Evolutionary conservation across 2,329 filamentous ascomycete species (phyloP).

Genomic region (Colletotrichum sp.): DNA sequence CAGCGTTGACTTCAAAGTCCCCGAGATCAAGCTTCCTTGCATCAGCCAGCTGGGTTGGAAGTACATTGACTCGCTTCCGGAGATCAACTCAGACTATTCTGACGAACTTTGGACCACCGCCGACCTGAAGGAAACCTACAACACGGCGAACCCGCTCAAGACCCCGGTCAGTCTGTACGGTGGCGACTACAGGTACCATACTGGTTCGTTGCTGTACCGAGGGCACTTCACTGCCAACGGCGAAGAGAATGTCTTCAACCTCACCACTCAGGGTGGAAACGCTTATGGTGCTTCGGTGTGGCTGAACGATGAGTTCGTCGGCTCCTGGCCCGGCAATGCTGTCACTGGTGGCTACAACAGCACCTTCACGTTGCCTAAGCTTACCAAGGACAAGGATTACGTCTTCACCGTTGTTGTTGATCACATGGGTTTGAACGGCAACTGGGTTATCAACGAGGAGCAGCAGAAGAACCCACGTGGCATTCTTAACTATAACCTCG

Average conservation of each 20-base stretch:
- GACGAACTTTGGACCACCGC: slow-evolving; percentile 51
- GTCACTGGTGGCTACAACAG: slow-evolving; percentile 51
- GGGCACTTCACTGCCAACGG: slow-evolving; percentile 68
- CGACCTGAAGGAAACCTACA: slow-evolving; percentile 34
- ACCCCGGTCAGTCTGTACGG: slow-evolving; percentile 70
- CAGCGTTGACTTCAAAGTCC: slow-evolving; percentile 18
- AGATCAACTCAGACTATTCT: slow-evolving; percentile 24
- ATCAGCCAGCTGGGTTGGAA: slow-evolving; percentile 17
- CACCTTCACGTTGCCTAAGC: slow-evolving; percentile 58
- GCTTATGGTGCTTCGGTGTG: slow-evolving; percentile 70
- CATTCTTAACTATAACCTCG: slow-evolving; percentile 61
- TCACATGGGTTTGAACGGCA: slow-evolving; percentile 71
- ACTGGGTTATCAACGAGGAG: slow-evolving; percentile 60
- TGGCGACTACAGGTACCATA: slow-evolving; percentile 74
- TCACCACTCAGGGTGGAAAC: slow-evolving; percentile 66
- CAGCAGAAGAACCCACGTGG: slow-evolving; percentile 63
- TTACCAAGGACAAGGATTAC: slow-evolving; percentile 56
- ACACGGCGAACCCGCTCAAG: slow-evolving; percentile 37
- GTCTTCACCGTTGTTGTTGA: slow-evolving; percentile 72
- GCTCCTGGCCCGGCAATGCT: slow-evolving; percentile 63
- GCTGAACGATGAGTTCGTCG: slow-evolving; percentile 65
- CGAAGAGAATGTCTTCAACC: slow-evolving; percentile 56
- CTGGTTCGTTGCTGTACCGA: slow-evolving; percentile 68
- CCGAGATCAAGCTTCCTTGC: slow-evolving; percentile 18
- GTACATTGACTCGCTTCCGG: slow-evolving; percentile 26